Conservation (phyloP, 306 rosid species). For the Vicia villosa region DNA sequence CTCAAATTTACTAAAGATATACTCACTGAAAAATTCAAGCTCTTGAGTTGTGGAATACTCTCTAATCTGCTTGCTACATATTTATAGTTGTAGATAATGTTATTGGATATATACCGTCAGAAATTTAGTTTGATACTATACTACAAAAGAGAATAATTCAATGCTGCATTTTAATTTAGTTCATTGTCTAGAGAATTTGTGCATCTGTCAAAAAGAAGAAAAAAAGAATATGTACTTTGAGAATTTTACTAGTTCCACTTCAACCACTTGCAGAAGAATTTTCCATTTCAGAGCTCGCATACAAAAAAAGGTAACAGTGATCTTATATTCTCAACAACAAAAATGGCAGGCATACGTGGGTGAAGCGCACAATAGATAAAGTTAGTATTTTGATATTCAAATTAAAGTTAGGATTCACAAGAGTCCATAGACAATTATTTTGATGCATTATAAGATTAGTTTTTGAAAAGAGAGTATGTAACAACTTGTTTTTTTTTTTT, state of each 20-base stretch:
- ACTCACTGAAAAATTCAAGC: neutral
- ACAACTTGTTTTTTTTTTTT: too few species aligned
- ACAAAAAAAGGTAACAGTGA: neutral
- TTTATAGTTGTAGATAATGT: neutral
- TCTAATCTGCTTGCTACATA: neutral
- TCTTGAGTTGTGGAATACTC: neutral
- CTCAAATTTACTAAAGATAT: neutral
- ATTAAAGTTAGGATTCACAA: too few species aligned
- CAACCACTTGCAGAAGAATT: neutral
- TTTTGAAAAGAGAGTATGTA: too few species aligned
- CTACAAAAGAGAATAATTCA: neutral
- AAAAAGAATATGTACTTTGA: neutral
- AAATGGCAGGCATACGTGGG: neutral
- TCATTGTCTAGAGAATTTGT: slow-evolving; percentile 6
- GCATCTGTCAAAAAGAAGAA: neutral
- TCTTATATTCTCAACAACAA: neutral
- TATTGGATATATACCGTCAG: too few species aligned
- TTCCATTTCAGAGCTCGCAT: neutral
- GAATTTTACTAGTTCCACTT: neutral
- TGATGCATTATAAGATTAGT: too few species aligned
- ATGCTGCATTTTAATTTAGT: neutral
- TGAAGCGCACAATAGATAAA: neutral
- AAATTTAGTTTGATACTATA: too few species aligned
- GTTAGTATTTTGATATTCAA: too few species aligned
- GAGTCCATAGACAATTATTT: too few species aligned